Evolutionary conservation across 768 basidiomycete genomes (phyloP).

Genomic region (Obba rivulosa): DNA sequence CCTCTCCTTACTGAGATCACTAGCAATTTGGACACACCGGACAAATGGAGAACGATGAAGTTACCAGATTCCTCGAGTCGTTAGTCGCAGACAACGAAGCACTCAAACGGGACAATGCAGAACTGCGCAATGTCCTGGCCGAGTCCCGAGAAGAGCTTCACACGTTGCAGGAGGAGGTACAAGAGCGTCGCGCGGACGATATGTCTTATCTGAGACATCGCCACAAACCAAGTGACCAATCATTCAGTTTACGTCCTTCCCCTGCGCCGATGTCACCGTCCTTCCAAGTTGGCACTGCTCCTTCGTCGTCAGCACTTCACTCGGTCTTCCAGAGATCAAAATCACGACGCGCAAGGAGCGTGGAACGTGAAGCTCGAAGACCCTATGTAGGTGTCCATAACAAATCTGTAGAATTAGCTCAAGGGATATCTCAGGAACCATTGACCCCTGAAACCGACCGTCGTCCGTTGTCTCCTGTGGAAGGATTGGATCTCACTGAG

Average conservation of each 20-base stretch:
- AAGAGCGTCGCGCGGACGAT: constrained; percentile 56
- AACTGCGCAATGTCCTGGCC: constrained; percentile 66
- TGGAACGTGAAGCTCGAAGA: constrained; percentile 26
- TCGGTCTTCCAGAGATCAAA: constrained; percentile 11
- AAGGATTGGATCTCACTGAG: constrained; percentile 22
- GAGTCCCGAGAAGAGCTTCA: constrained; percentile 77
- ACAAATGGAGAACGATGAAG: constrained; percentile 46
- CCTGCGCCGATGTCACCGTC: constrained; percentile 17
- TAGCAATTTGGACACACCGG: constrained; percentile 36
- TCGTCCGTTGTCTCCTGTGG: constrained; percentile 38
- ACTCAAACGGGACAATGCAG: constrained; percentile 75
- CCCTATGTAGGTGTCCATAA: constrained; percentile 27
- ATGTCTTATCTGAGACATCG: constrained; percentile 14
- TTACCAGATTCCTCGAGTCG: constrained; percentile 71
- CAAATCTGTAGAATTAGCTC: too few species aligned
- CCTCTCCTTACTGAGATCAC: not conserved
- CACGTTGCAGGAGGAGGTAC: constrained; percentile 64
- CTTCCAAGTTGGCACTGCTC: constrained; percentile 20
- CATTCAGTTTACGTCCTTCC: constrained; percentile 3
- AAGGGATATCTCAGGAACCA: constrained; percentile 31
- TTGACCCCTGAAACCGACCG: constrained; percentile 40
- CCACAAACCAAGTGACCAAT: constrained; percentile 14
- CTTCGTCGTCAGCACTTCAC: constrained; percentile 13
- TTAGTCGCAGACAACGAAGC: constrained; percentile 82
- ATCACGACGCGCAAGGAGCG: constrained; percentile 29